A percentile compares a stretch with the other conserved stretches of the same genome.
phyloP scores from a whole-genome alignment of 2,329 filamentous ascomycete genomes.

The Pseudocercospora fuligena region DNA sequence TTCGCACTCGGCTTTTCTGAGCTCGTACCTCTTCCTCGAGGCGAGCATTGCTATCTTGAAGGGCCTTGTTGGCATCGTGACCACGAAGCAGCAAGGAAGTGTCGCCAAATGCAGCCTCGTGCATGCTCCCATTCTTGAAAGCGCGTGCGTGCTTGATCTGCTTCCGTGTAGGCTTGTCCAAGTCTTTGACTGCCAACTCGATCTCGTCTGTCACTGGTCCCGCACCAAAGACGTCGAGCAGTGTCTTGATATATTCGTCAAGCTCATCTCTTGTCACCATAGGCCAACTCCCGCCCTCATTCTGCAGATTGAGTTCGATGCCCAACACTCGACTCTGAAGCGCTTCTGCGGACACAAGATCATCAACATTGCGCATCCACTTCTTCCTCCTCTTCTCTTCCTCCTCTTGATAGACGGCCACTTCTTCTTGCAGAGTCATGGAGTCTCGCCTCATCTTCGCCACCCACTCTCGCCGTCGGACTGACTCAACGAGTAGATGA shows the following conservation, averaged over 20 bases:
- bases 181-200: conserved; percentile 74
- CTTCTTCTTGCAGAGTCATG: conserved; percentile 85
- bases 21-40: conserved; percentile 70
- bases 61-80: conserved; percentile 74
- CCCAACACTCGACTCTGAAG: conserved; percentile 70
- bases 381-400: conserved; percentile 85
- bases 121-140: conserved; percentile 95
- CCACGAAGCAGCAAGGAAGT: conserved; percentile 83
- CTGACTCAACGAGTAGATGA: conserved; percentile 82
- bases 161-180: conserved; percentile 81
- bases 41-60: conserved; percentile 61
- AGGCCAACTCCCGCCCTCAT: conserved; percentile 82
- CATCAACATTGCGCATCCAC: conserved; percentile 86
- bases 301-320: conserved; percentile 83
- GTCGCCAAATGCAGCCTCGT: conserved; percentile 85
- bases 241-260: conserved; percentile 69
- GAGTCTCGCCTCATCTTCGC: conserved; percentile 90
- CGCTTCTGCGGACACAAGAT: conserved; percentile 69
- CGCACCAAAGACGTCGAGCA: conserved; percentile 70
- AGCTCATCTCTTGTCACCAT: conserved; percentile 75
- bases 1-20: conserved; percentile 88
- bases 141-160: conserved; percentile 86
- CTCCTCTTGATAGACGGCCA: conserved; percentile 90
- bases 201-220: conserved; percentile 72
- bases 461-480: conserved; percentile 85